Evolutionary conservation across 139 green algal genomes (phyloP), one percentile per base, ranked within the genome.

Genomic region (Volvox africanus): DNA sequence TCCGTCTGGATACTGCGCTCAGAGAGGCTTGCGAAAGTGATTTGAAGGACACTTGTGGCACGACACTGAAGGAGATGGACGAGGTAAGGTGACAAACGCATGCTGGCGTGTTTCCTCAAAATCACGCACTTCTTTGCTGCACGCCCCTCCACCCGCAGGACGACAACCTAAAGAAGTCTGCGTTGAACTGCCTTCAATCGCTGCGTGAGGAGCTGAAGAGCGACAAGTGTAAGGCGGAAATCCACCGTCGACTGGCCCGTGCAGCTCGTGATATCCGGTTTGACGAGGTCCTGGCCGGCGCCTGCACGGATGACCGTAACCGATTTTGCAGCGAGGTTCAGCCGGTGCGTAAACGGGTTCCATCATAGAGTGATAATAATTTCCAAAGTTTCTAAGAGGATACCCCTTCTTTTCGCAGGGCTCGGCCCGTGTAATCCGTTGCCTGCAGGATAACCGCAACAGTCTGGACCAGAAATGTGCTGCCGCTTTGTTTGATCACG

Each of bases 201-300:
- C 94, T 93, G 88, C 93, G 91, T 50, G 94, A 96, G 82, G 94
- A 96, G 89, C 87, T 96, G 44, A 92, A 94, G 88, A 80, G 62
- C 21, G 86, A 95, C 0, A 91, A 93, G 80, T 95, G 93, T 91
- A 93, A 92, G 90, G 50, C 61, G 1, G 92, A 94, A 87, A 77
- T 90, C 11, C 93, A 93, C 50, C 90, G 95, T 44, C 96, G 95
- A 88, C 93, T 95, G 77, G 75, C 90, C 55, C 93, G 95, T 36
- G 95, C 95, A 1, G 91, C 94, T 0, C 77, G 96, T 33, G 97
- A 99, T 92, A 97, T 99, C 61, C 96, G 97, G 24, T 98, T 99
- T 86, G 96, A 99, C 73, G 95, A 97, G 78, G 93, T 96, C 6
- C 93, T 99, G 28, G 94, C 95, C 13, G 90, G 95, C 65, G 91